Conservation (phyloP, 208 protist genomes). For the Porcisia hertigi region DNA sequence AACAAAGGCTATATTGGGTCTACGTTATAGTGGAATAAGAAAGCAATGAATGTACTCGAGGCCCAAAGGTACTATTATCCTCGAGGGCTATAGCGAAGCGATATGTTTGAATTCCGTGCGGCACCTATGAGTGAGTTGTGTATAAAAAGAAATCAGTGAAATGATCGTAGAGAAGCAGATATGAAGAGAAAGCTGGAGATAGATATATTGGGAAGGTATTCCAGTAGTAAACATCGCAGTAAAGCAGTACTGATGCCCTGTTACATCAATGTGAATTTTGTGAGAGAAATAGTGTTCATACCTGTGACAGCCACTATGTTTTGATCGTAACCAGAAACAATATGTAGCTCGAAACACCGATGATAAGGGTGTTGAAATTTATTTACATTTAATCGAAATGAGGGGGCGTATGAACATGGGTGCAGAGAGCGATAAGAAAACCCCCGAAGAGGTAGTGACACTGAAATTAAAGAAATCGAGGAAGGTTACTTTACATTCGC, state of each 20-base stretch:
- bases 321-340: neutral
- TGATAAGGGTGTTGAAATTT: neutral
- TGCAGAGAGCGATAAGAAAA: neutral
- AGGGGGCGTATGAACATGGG: neutral
- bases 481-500: too few relatives aligned
- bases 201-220: too few relatives aligned
- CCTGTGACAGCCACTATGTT: neutral
- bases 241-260: neutral
- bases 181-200: neutral
- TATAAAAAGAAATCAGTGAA: neutral
- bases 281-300: neutral
- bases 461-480: neutral
- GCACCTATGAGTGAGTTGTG: neutral
- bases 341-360: neutral
- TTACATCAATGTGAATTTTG: neutral
- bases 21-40: conserved; percentile 11
- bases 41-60: conserved; percentile 7
- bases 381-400: neutral
- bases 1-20: neutral
- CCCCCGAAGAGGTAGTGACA: too few relatives aligned
- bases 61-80: conserved; percentile 5
- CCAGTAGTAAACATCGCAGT: neutral
- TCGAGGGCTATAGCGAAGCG: neutral
- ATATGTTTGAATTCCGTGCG: neutral
- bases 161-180: neutral